phyloP scores from a whole-genome alignment of 805 yeast genomes.

The Cyberlindnera nakhonratchasimensis region DNA sequence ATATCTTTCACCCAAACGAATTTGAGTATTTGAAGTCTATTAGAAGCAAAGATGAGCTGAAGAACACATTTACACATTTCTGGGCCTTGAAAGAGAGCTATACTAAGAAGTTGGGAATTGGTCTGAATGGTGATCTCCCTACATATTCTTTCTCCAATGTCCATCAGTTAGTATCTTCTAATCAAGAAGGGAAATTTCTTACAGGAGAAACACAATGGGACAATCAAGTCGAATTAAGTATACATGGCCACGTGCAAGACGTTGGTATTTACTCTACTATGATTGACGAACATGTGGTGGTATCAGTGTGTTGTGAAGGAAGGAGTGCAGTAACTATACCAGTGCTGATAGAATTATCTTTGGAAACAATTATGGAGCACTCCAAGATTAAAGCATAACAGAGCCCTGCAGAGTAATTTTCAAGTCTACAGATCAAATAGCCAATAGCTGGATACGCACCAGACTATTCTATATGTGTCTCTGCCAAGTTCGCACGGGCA shows the following conservation, averaged over 20 bases:
- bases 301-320: slow-evolving; percentile 12
- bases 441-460: background rate
- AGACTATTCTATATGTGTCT: too few relatives aligned
- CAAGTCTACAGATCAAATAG: too few relatives aligned
- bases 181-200: background rate
- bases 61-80: slow-evolving; percentile 46
- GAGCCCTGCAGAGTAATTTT: background rate
- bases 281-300: slow-evolving; percentile 18
- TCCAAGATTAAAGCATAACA: background rate
- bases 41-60: slow-evolving; percentile 7
- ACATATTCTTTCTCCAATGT: slow-evolving; percentile 29
- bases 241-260: slow-evolving; percentile 9
- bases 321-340: background rate
- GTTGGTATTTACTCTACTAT: slow-evolving; percentile 23
- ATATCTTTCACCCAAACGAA: slow-evolving; percentile 41
- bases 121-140: slow-evolving; percentile 40
- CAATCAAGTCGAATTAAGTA: background rate
- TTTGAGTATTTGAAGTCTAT: slow-evolving; percentile 28
- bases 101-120: slow-evolving; percentile 63
- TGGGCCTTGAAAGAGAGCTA: slow-evolving; percentile 85
- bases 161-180: background rate
- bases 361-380: slow-evolving; percentile 3
- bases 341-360: slow-evolving; percentile 6
- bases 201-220: slow-evolving; percentile 4
- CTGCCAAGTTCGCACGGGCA: background rate